These are phyloP conservation scores for Sphagnum tenellum DNA, from an alignment of 225 moss, liverwort and hornwort genomes.

Conservation along the genomic window DNA sequence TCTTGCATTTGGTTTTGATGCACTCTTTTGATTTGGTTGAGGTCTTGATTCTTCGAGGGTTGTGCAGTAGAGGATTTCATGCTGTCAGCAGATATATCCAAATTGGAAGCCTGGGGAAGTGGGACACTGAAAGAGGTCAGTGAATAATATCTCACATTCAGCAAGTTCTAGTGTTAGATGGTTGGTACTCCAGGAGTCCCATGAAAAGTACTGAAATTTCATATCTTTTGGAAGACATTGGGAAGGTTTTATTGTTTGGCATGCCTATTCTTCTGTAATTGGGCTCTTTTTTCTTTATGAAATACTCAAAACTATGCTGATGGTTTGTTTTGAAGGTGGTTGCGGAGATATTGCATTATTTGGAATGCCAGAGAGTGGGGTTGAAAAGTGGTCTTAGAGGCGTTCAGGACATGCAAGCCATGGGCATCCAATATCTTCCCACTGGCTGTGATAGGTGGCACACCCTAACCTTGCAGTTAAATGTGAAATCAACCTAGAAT, in stretches of 20 bases:
- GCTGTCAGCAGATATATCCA: conserved; percentile 17
- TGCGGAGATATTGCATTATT: conserved; percentile 42
- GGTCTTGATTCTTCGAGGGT: not conserved
- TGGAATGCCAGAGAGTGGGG: conserved; percentile 51
- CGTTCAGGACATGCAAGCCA: conserved; percentile 23
- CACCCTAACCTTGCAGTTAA: too few relatives aligned
- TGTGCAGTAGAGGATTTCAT: conserved; percentile 43
- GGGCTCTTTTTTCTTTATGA: too few relatives aligned
- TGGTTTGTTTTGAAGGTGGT: conserved; percentile 32
- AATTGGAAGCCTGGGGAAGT: conserved; percentile 29
- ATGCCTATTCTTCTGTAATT: too few relatives aligned
- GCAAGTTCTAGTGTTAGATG: not conserved
- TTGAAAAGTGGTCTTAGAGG: conserved; percentile 45
- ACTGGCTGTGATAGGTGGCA: conserved; percentile 55
- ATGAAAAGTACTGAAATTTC: not conserved
- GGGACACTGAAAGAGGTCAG: conserved; percentile 34
- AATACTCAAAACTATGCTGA: not conserved
- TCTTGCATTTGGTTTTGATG: not conserved
- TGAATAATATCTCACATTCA: too few relatives aligned
- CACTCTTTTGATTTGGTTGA: not conserved
- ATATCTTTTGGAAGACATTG: not conserved
- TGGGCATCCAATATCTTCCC: conserved; percentile 31
- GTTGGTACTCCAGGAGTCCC: not conserved
- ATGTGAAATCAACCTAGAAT: too few relatives aligned
- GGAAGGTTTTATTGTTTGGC: not conserved